Evolutionary conservation across 345 rosid genomes (phyloP).

Genomic region (Eucalyptus lansdowneana): DNA sequence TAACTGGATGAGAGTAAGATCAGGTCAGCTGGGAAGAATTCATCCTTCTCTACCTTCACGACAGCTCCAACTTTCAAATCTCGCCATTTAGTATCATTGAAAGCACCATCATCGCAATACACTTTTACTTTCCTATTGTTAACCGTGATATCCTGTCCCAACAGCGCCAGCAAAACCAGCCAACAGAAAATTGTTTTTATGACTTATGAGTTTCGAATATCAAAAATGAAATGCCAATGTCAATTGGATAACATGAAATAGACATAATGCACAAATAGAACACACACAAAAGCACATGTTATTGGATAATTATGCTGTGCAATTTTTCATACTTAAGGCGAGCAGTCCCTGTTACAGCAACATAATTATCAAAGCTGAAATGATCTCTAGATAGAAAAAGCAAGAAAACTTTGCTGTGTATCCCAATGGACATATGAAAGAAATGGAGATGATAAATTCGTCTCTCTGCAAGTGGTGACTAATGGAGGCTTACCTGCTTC

Average conservation of each 20-base stretch:
- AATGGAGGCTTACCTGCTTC: slow-evolving; percentile 38
- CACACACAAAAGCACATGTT: background rate
- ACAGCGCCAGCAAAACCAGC: background rate
- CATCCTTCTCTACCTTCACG: slow-evolving; percentile 88
- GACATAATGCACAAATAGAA: background rate
- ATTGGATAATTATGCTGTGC: background rate
- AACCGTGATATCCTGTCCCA: slow-evolving; percentile 52
- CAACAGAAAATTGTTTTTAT: background rate
- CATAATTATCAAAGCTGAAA: background rate
- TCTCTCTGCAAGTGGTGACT: background rate
- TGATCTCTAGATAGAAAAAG: background rate
- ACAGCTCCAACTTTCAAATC: slow-evolving; percentile 80
- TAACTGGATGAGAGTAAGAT: slow-evolving; percentile 73
- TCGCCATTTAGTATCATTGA: slow-evolving; percentile 53
- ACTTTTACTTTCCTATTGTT: slow-evolving; percentile 67
- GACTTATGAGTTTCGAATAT: background rate
- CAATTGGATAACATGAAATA: background rate
- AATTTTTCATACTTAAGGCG: background rate
- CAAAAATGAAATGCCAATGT: background rate
- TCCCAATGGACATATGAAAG: background rate
- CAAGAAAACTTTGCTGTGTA: background rate
- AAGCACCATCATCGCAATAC: slow-evolving; percentile 53
- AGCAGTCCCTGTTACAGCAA: background rate
- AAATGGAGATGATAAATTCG: background rate
- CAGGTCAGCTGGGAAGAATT: slow-evolving; percentile 94